Evolutionary conservation across 2,329 filamentous ascomycete species (phyloP).

Genomic region (Ophiostoma piceae): DNA sequence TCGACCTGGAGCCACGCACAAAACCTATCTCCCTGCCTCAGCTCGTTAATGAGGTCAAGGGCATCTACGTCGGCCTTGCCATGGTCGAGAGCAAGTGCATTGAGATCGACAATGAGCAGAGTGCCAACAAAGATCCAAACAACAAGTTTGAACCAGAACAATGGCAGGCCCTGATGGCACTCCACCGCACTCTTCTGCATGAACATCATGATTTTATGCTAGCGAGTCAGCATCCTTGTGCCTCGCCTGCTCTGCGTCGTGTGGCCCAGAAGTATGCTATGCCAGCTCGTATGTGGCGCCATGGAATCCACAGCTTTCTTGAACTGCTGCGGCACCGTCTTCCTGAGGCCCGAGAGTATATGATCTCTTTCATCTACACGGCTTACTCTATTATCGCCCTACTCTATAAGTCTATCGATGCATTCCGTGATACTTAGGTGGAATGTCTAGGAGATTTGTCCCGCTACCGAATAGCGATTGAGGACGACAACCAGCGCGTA

Average conservation of each 20-base stretch:
- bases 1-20: conserved; percentile 53
- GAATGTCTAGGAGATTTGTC: conserved; percentile 86
- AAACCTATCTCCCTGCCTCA: conserved; percentile 70
- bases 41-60: conserved; percentile 73
- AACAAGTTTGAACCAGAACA: conserved; percentile 58
- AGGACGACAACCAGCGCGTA: conserved; percentile 70
- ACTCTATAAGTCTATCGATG: conserved; percentile 75
- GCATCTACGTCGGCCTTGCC: conserved; percentile 74
- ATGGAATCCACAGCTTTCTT: conserved; percentile 81
- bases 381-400: conserved; percentile 88
- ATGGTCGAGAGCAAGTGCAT: conserved; percentile 88
- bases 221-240: conserved; percentile 78
- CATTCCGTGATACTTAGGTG: conserved; percentile 85
- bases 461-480: conserved; percentile 84
- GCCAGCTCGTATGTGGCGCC: conserved; percentile 90
- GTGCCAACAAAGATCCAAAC: conserved; percentile 39
- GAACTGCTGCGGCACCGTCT: conserved; percentile 70
- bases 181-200: conserved; percentile 75
- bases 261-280: conserved; percentile 80
- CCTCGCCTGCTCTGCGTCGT: conserved; percentile 59
- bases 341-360: conserved; percentile 75
- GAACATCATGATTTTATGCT: conserved; percentile 85
- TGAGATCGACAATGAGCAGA: conserved; percentile 64
- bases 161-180: conserved; percentile 75
- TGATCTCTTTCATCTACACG: conserved; percentile 84